Conservation (phyloP, 1,284 basidiomycete genomes). For the Quambalaria eucalypti region DNA sequence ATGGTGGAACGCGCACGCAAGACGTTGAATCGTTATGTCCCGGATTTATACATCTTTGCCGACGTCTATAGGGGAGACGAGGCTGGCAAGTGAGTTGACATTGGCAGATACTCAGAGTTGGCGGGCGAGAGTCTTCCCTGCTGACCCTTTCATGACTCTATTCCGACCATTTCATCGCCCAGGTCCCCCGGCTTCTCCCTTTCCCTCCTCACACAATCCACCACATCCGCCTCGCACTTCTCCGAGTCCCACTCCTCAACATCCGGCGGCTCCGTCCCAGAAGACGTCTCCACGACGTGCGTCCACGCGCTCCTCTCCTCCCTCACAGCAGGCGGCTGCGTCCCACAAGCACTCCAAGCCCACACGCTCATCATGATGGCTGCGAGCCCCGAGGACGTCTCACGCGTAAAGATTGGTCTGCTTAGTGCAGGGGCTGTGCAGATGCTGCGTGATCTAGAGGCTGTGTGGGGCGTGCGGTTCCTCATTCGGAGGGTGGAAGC, state of each 20-base stretch:
- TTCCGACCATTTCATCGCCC: background rate
- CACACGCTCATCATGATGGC: conserved; percentile 86
- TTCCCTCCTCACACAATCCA: conserved; percentile 80
- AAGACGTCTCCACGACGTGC: conserved; percentile 78
- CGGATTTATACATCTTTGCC: conserved; percentile 95
- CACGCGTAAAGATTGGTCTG: conserved; percentile 72
- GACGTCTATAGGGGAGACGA: conserved; percentile 97
- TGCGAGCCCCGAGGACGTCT: conserved; percentile 89
- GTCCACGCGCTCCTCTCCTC: conserved; percentile 69
- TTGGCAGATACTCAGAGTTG: background rate
- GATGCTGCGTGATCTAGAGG: conserved; percentile 72
- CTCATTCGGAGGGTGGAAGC: conserved; percentile 46
- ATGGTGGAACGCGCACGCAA: conserved; percentile 90
- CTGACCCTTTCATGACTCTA: background rate
- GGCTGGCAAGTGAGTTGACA: conserved; percentile 61
- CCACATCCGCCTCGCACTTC: conserved; percentile 78
- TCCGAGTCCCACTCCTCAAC: conserved; percentile 65
- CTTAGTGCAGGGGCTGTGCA: conserved; percentile 69
- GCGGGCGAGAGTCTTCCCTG: background rate
- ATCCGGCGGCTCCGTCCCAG: conserved; percentile 58
- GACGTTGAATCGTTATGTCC: conserved; percentile 88
- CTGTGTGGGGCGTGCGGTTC: conserved; percentile 65
- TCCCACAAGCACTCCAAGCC: conserved; percentile 80
- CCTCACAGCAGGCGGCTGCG: conserved; percentile 73
- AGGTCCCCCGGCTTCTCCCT: conserved; percentile 86